Conservation (phyloP, 2,329 filamentous ascomycete species). For the Xylaria sp. region DNA sequence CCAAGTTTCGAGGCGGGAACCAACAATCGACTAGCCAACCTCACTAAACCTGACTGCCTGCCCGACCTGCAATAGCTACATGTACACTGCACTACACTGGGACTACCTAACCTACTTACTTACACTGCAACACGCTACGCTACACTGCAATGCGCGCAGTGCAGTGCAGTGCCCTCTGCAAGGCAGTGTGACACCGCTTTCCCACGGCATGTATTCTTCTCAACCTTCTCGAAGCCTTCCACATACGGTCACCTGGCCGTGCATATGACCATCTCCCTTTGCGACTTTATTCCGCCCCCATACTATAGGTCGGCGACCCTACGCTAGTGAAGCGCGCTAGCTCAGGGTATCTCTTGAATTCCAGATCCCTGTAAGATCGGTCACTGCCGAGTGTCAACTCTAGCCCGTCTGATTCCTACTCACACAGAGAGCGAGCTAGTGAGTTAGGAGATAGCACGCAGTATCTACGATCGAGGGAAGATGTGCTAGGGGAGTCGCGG, state of each 20-base stretch:
- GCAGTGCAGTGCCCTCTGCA: not conserved
- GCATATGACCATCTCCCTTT: conserved; percentile 41
- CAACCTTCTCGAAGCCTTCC: conserved; percentile 50
- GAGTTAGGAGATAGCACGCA: not conserved
- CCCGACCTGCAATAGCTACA: conserved; percentile 4
- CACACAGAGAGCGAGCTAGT: not conserved
- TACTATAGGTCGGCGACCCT: conserved; percentile 31
- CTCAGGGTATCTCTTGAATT: conserved; percentile 23
- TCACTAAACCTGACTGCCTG: not conserved
- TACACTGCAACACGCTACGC: not conserved
- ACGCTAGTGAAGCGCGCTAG: conserved; percentile 13
- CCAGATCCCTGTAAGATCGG: conserved; percentile 35
- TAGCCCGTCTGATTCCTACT: not conserved
- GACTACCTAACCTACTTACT: not conserved
- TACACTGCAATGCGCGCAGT: conserved; percentile 2
- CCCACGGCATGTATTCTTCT: conserved; percentile 43
- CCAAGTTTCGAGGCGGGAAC: conserved; percentile 23
- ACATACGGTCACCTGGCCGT: conserved; percentile 44
- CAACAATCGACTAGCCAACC: conserved; percentile 12
- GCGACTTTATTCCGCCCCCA: conserved; percentile 36
- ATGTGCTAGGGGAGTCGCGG: not conserved
- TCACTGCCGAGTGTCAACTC: conserved; percentile 29
- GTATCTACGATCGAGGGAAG: not conserved
- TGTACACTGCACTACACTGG: not conserved
- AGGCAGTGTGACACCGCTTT: conserved; percentile 46